Conservation (phyloP, 805 yeast species). For the Diddensiella caesifluorescens region DNA sequence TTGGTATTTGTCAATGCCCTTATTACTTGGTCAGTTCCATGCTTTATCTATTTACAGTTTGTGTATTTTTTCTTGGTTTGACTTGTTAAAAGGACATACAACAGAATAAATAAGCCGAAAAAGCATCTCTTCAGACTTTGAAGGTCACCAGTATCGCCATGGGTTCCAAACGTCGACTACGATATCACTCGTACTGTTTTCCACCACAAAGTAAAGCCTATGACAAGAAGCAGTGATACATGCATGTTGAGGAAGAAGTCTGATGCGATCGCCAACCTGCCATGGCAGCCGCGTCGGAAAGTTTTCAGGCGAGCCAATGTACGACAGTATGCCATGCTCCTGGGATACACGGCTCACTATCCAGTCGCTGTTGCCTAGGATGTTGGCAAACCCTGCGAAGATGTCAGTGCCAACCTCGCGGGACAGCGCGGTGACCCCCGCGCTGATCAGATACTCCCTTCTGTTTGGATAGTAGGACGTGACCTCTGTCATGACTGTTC, state of each 20-base stretch:
- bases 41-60: too few species aligned
- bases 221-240: conserved; percentile 63
- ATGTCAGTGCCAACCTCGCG: conserved; percentile 57
- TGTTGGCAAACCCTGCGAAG: conserved; percentile 55
- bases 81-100: too few species aligned
- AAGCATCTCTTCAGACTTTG: too few species aligned
- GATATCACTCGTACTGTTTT: conserved; percentile 34
- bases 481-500: conserved; percentile 52
- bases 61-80: too few species aligned
- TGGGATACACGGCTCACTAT: conserved; percentile 63
- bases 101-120: too few species aligned
- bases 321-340: conserved; percentile 66
- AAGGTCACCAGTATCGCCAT: conserved; percentile 45
- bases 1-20: too few species aligned
- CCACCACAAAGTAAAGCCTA: conserved; percentile 51
- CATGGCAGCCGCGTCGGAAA: conserved; percentile 10
- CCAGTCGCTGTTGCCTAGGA: conserved; percentile 47
- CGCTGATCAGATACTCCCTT: conserved; percentile 58
- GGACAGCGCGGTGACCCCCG: conserved; percentile 65
- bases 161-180: conserved; percentile 68
- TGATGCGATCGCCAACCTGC: conserved; percentile 45
- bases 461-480: conserved; percentile 49
- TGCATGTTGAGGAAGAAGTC: conserved; percentile 60
- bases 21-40: too few species aligned
- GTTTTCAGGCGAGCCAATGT: conserved; percentile 13